Percentiles rank a stretch among this genome's conserved stretches.
phyloP scores from a whole-genome alignment of 257 asterid genomes.

The Salvia splendens region DNA sequence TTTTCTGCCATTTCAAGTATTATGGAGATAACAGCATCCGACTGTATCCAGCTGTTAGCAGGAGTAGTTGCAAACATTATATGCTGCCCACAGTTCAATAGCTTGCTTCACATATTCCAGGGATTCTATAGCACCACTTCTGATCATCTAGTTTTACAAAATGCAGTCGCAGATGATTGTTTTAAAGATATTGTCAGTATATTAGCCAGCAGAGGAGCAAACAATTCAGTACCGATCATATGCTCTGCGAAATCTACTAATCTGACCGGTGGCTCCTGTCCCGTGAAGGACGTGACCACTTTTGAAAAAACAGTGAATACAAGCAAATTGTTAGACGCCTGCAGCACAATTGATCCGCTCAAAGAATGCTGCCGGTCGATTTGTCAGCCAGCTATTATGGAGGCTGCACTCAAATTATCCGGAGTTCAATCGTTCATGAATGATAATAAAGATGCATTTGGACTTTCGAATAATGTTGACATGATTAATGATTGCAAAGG shows the following conservation, averaged over 20 bases:
- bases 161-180: constrained; percentile 88
- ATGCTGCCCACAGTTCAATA: constrained; percentile 93
- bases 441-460: constrained; percentile 59
- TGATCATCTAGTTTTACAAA: constrained; percentile 66
- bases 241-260: constrained; percentile 75
- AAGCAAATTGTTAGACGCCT: constrained; percentile 81
- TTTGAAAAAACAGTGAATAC: constrained; percentile 86
- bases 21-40: constrained; percentile 85
- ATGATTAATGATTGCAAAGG: constrained; percentile 85
- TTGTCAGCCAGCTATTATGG: constrained; percentile 88
- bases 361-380: constrained; percentile 94
- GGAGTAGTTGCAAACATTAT: constrained; percentile 81
- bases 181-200: constrained; percentile 93
- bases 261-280: constrained; percentile 96
- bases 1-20: constrained; percentile 77
- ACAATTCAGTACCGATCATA: constrained; percentile 66
- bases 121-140: constrained; percentile 74
- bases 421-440: constrained; percentile 54
- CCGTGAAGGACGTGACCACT: constrained; percentile 69
- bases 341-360: constrained; percentile 81
- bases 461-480: constrained; percentile 51
- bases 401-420: constrained; percentile 80
- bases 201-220: constrained; percentile 94
- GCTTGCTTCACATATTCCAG: constrained; percentile 94
- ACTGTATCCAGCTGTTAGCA: constrained; percentile 83